phyloP scores from a whole-genome alignment of 345 rosid species.

The Melaleuca quinquenervia region DNA sequence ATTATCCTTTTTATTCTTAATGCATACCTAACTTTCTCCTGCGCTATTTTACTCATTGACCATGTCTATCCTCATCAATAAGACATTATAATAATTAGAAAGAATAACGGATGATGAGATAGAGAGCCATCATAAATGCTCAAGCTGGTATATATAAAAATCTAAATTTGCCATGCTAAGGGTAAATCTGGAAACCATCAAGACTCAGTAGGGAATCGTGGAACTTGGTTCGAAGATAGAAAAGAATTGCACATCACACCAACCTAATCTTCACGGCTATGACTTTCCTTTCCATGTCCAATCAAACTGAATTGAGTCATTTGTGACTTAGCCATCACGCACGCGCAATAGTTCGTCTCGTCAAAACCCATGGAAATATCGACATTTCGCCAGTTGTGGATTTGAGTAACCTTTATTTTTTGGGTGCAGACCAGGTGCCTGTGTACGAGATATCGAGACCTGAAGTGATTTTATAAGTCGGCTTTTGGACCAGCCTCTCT shows the following conservation, averaged over 20 bases:
- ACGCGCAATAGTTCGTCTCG: neutral
- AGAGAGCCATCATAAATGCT: neutral
- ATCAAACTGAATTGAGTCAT: neutral
- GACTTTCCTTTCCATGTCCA: neutral
- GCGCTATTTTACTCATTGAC: neutral
- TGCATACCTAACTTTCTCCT: neutral
- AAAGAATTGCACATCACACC: neutral
- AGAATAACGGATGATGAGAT: neutral
- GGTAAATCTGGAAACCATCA: neutral
- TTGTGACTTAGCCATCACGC: neutral
- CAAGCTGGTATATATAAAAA: too few relatives aligned
- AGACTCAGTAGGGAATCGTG: neutral
- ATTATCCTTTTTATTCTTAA: neutral
- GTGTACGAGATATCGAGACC: neutral
- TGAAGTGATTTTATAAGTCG: fast-evolving
- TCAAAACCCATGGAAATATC: neutral
- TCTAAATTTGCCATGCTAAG: neutral
- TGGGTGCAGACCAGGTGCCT: fast-evolving
- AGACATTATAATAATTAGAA: neutral
- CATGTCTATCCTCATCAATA: neutral
- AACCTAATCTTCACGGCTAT: neutral
- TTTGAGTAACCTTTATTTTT: neutral
- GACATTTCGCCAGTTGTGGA: fast-evolving
- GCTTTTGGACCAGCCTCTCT: neutral
- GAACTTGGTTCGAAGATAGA: neutral